Evolutionary conservation across 2,329 filamentous ascomycete species (phyloP), one percentile per base, ranked within the genome.

Genomic region (Epichloe typhina): DNA sequence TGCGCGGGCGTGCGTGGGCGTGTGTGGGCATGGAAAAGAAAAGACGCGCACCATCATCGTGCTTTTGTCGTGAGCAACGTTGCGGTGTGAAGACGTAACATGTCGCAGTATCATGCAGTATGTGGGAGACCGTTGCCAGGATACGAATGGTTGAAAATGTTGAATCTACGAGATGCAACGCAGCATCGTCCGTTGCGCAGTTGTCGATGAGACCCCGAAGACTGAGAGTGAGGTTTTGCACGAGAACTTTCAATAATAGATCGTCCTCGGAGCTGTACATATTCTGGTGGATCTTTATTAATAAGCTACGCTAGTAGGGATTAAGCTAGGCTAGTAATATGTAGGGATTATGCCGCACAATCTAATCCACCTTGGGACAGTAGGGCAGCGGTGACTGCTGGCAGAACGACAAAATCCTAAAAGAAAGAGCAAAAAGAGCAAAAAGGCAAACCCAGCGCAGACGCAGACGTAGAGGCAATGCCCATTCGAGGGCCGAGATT

Each of bases 351-450:
- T 31, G 26, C 26, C 26, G 8, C 44, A 46, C 19, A 46, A 38
- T 9, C 31, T 38, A 47, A 36, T 35, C 55, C 58, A 9, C 43
- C 55, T 57, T n/a, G 19, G 57, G 62, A 54, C 59, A 56, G 58
- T 56, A 57, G 59, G 58, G 58, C 52, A 56, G 61, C 60, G 63
- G 65, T 66, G 58, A 53, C 37, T 2, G 13, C 7, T 42, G 66
- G 66, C 67, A 69, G 62, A 64, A 69, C 57, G 52, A 56, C 58
- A 61, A 66, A 68, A 64, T 62, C 57, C 63, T n/a, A n/a, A 60
- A 31, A 38, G 46, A 56, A 60, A 55, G 53, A 36, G 23, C 23
- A 43, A 57, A 54, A 60, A 56, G 53, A 36, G 39, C 17, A 19
- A 19, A 19, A 19, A 19, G 19, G 23, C 23, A 43, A 57, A 54